Evolutionary conservation across 257 asterid genomes (phyloP).

Genomic region (Lavandula angustifolia): DNA sequence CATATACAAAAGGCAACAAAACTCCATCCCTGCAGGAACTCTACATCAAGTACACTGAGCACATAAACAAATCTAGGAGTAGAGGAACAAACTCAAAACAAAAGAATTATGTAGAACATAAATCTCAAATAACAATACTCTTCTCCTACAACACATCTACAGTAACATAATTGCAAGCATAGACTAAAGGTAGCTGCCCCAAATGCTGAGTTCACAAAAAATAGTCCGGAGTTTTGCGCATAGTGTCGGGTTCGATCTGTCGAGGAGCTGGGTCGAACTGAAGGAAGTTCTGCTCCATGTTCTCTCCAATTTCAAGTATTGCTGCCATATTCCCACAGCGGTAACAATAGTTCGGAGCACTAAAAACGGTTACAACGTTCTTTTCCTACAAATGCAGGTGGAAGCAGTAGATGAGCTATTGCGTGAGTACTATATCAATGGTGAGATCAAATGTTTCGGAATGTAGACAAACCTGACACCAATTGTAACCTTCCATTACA

Average conservation of each 20-base stretch:
- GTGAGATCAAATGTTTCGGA: background rate
- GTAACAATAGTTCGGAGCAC: slow-evolving; percentile 39
- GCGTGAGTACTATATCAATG: too few species aligned
- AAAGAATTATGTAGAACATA: slow-evolving; percentile 5
- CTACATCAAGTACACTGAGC: too few species aligned
- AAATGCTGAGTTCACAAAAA: slow-evolving; percentile 63
- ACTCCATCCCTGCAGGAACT: too few species aligned
- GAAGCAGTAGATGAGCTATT: background rate
- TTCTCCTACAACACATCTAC: slow-evolving; percentile 64
- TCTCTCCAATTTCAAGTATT: slow-evolving; percentile 88
- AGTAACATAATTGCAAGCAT: slow-evolving; percentile 42
- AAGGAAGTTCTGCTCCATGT: slow-evolving; percentile 96
- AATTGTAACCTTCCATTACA: slow-evolving; percentile 97
- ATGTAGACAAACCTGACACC: slow-evolving; percentile 86
- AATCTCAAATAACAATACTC: slow-evolving; percentile 63
- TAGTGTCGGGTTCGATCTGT: slow-evolving; percentile 93
- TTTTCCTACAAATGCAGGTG: slow-evolving; percentile 59
- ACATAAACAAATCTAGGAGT: too few species aligned
- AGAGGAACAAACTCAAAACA: too few species aligned
- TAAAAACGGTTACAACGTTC: slow-evolving; percentile 92
- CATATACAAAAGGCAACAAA: slow-evolving; percentile 55
- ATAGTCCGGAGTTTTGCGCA: slow-evolving; percentile 96
- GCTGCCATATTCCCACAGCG: slow-evolving; percentile 99
- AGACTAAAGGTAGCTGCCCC: slow-evolving; percentile 37
- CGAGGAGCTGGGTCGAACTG: slow-evolving; percentile 98